These are phyloP conservation scores for Diaporthe nobilis DNA, from an alignment of 2,329 filamentous ascomycete genomes.

Conservation along the genomic window DNA sequence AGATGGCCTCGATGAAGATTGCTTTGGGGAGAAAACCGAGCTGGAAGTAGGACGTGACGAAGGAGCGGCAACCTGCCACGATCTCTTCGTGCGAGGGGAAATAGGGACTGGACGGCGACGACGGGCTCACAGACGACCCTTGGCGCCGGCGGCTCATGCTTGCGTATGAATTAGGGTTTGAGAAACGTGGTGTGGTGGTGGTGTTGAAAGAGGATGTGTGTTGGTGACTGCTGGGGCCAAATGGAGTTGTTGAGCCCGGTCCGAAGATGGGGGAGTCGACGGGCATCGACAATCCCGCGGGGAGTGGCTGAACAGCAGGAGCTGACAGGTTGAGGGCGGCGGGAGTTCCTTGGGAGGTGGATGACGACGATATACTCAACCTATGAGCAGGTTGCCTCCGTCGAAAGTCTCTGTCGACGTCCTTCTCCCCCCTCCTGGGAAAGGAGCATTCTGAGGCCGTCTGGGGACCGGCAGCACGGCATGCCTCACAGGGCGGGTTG, in stretches of 20 bases:
- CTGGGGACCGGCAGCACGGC: constrained; percentile 40
- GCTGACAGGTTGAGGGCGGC: constrained; percentile 21
- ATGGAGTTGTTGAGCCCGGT: constrained; percentile 5
- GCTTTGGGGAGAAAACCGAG: constrained; percentile 52
- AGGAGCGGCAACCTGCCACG: constrained; percentile 48
- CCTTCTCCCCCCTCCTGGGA: constrained; percentile 40
- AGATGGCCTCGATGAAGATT: constrained; percentile 49
- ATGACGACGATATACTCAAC: constrained; percentile 39
- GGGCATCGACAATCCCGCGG: constrained; percentile 30
- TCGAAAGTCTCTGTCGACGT: constrained; percentile 41
- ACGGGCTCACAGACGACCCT: constrained; percentile 20
- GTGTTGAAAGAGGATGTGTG: constrained; percentile 20
- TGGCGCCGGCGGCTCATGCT: constrained; percentile 30
- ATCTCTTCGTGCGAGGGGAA: constrained; percentile 47
- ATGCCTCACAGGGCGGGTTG: constrained; percentile 40
- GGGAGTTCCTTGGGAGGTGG: constrained; percentile 31
- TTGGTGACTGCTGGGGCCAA: constrained; percentile 25
- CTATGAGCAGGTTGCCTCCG: constrained; percentile 35
- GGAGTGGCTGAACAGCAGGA: constrained; percentile 36
- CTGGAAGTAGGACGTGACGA: constrained; percentile 51
- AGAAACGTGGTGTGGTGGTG: constrained; percentile 28
- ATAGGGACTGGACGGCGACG: constrained; percentile 16
- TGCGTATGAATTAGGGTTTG: constrained; percentile 12
- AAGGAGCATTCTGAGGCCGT: constrained; percentile 38
- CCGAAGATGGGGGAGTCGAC: constrained; percentile 33